Percentiles rank a stretch among this genome's conserved stretches.
phyloP scores from a whole-genome alignment of 176 grass and related monocot species.

The Zea luxurians region DNA sequence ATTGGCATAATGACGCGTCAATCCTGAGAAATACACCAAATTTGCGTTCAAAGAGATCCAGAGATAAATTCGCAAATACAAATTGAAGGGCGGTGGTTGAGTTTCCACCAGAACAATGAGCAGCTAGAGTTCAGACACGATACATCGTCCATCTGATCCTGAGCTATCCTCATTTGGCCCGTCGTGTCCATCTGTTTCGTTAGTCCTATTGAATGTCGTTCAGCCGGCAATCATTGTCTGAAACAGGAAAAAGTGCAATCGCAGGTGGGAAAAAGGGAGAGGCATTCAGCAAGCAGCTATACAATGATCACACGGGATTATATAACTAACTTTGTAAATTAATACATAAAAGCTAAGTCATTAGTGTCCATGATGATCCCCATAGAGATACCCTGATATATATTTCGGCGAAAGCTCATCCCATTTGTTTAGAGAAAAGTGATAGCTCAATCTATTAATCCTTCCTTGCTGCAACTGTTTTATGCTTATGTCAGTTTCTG shows the following conservation, averaged over 20 bases:
- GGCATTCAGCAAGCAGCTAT: constrained; percentile 24
- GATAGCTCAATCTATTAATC: background rate
- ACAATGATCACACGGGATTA: constrained; percentile 39
- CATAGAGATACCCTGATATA: constrained; percentile 30
- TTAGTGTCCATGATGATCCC: constrained; percentile 44
- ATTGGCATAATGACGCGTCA: background rate
- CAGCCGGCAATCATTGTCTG: constrained; percentile 33
- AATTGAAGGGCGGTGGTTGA: background rate
- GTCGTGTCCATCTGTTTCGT: constrained; percentile 27
- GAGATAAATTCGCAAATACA: background rate
- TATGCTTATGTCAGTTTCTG: constrained; percentile 33
- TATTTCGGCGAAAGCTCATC: constrained; percentile 33
- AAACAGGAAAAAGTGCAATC: constrained; percentile 32
- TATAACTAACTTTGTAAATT: constrained; percentile 38
- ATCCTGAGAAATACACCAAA: background rate
- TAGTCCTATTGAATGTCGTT: constrained; percentile 6
- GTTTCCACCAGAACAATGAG: constrained; percentile 26
- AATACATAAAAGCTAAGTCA: constrained; percentile 39
- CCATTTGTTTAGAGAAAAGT: constrained; percentile 33
- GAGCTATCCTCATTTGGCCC: constrained; percentile 20
- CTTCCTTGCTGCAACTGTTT: constrained; percentile 30
- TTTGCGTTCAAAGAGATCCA: no score
- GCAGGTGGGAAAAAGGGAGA: constrained; percentile 34
- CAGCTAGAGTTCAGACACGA: constrained; percentile 26
- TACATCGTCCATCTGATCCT: constrained; percentile 29